Evolutionary conservation across 1,139 yeast species (phyloP).

Genomic region (Sugiyamaella castrensis): DNA sequence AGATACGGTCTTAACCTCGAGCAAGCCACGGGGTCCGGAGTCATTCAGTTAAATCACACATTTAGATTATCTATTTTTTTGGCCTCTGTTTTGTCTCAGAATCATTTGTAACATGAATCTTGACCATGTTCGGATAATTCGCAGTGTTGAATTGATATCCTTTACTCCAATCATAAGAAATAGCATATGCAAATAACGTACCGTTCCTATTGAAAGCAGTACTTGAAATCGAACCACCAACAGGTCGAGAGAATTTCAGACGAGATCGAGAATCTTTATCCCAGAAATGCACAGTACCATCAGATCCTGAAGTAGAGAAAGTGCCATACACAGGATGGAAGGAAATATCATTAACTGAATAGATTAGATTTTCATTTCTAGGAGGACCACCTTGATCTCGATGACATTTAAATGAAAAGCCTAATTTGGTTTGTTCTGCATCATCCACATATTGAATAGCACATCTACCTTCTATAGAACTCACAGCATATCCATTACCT

Average conservation of each 20-base stretch:
- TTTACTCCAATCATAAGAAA: slow-evolving; percentile 91
- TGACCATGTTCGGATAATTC: slow-evolving; percentile 70
- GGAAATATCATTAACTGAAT: slow-evolving; percentile 72
- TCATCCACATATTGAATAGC: slow-evolving; percentile 95
- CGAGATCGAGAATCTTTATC: slow-evolving; percentile 92
- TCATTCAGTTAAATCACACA: slow-evolving; percentile 82
- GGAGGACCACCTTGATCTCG: slow-evolving; percentile 54
- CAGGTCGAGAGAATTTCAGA: slow-evolving; percentile 71
- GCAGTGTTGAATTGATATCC: slow-evolving; percentile 78
- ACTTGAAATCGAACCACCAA: slow-evolving; percentile 71
- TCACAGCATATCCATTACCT: slow-evolving; percentile 90
- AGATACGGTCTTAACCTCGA: slow-evolving; percentile 19
- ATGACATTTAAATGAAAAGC: slow-evolving; percentile 94
- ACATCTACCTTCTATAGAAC: slow-evolving; percentile 94
- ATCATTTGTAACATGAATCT: slow-evolving; percentile 51
- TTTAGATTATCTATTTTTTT: slow-evolving; percentile 46
- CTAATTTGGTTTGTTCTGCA: slow-evolving; percentile 57
- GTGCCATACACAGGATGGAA: slow-evolving; percentile 93
- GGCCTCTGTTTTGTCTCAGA: slow-evolving; percentile 12
- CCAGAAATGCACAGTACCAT: slow-evolving; percentile 94
- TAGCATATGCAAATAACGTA: slow-evolving; percentile 81
- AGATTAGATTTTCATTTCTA: slow-evolving; percentile 50
- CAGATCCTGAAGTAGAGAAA: slow-evolving; percentile 91
- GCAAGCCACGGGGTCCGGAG: neutral
- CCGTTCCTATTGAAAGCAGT: slow-evolving; percentile 84